Evolutionary conservation across 331 rosid species (phyloP).

Genomic region (Rosa hybrid): DNA sequence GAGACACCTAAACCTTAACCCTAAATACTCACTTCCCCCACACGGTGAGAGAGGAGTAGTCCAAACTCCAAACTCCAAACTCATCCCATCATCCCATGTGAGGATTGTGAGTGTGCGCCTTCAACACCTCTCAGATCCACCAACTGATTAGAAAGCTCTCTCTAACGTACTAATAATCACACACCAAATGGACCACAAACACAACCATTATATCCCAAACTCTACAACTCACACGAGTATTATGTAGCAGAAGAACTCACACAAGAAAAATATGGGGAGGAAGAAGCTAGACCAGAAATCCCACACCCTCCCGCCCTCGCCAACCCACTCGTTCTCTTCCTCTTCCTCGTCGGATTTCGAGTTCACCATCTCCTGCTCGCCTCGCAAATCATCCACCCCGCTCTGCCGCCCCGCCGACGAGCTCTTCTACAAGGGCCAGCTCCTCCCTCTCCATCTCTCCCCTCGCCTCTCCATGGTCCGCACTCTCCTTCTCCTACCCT

Average conservation of each 20-base stretch:
- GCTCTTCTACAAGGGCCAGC: conserved; percentile 93
- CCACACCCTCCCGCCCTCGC: conserved; percentile 74
- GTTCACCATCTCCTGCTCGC: conserved; percentile 77
- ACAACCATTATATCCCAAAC: conserved; percentile 2
- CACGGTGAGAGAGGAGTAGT: neutral
- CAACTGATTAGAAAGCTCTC: neutral
- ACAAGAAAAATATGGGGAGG: conserved; percentile 38
- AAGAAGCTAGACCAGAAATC: conserved; percentile 38
- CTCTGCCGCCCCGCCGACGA: conserved; percentile 89
- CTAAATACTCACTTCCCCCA: neutral
- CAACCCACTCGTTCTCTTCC: conserved; percentile 71
- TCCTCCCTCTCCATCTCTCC: conserved; percentile 81
- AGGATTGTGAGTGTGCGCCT: neutral
- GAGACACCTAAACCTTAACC: conserved; percentile 37
- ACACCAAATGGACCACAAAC: neutral
- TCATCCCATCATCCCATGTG: conserved; percentile 2
- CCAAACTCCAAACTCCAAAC: conserved; percentile 7
- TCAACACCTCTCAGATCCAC: conserved; percentile 16
- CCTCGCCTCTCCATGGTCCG: conserved; percentile 82
- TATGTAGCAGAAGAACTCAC: conserved; percentile 15
- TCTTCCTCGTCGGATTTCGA: conserved; percentile 82
- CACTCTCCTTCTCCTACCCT: conserved; percentile 50
- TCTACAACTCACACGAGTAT: neutral
- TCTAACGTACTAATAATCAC: neutral
- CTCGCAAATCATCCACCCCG: conserved; percentile 58